Evolutionary conservation across 2,329 filamentous ascomycete genomes (phyloP), one percentile per base, ranked within the genome.

Genomic region (Blastomyces gilchristii): DNA sequence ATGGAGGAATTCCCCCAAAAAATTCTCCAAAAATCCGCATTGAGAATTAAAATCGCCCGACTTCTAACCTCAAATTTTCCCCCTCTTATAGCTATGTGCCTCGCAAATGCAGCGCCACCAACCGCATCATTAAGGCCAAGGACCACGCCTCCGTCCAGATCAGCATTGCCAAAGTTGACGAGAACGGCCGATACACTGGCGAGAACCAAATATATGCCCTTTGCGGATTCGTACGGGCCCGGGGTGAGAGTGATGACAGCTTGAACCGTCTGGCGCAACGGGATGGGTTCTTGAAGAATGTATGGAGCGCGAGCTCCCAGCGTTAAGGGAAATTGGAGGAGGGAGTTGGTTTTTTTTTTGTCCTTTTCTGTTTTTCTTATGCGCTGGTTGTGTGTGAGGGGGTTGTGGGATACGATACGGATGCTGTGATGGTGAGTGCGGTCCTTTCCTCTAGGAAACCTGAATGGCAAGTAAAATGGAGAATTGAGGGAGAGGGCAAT

Each of bases 81-180:
- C 7, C 25, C 22, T 14, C 43, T 41, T 69, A 68, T 77, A 95
- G 91, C 80, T 96, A 96, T 87, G 90, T 96, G 85, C 91, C 91
- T 79, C 91, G 93, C 85, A 97, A 97, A 85, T 97, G 93, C 90
- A 91, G 86, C 81, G 92, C 92, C 74, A 96, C 93, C 81, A 95
- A 96, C 90, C 91, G 94, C 83, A 97, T 97, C 86, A 97, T 99
- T 88, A 97, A 97, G 85, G 91, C 94, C 85, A 97, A 97, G 85
- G 94, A 99, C 83, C 94, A 99, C 86, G 93, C 91, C 75, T 96
- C 90, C 68, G 94, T 97, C 74, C 94, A 99, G 83, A 91, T 99
- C 81, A 90, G 88, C 74, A 84, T 99, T 78, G 93, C 88, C 81
- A 97, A 97, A 85, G 94, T 99, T 74, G 93, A 97, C 81, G 94